phyloP scores from a whole-genome alignment of 805 yeast species.

The Nakazawaea molendinolei region DNA sequence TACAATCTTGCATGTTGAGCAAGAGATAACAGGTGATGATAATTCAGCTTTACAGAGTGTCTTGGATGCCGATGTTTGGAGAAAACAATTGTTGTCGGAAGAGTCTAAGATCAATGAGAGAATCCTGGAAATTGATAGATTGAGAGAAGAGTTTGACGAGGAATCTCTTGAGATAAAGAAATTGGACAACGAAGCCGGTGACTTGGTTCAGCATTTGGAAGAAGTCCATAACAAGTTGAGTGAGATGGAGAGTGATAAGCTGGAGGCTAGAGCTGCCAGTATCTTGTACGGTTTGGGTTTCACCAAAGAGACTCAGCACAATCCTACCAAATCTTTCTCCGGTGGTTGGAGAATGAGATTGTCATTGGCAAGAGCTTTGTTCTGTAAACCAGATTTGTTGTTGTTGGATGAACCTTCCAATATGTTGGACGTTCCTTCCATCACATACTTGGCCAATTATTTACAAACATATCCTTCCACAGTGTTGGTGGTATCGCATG shows the following conservation, averaged over 20 bases:
- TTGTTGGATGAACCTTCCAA: slow-evolving; percentile 97
- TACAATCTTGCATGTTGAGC: slow-evolving; percentile 94
- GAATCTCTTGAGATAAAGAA: slow-evolving; percentile 68
- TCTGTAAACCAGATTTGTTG: slow-evolving; percentile 92
- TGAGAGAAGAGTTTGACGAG: slow-evolving; percentile 68
- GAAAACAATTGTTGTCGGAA: slow-evolving; percentile 79
- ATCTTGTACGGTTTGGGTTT: slow-evolving; percentile 92
- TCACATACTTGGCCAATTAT: slow-evolving; percentile 87
- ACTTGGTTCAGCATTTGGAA: slow-evolving; percentile 69
- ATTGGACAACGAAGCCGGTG: slow-evolving; percentile 85
- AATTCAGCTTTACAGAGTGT: slow-evolving; percentile 88
- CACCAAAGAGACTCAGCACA: slow-evolving; percentile 75
- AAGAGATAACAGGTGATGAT: slow-evolving; percentile 93
- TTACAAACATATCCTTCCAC: slow-evolving; percentile 88
- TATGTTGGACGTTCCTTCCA: slow-evolving; percentile 99
- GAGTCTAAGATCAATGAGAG: slow-evolving; percentile 70
- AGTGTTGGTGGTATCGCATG: slow-evolving; percentile 94
- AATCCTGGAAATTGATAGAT: slow-evolving; percentile 63
- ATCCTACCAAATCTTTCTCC: slow-evolving; percentile 84
- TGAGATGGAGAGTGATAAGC: slow-evolving; percentile 96
- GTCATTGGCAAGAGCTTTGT: slow-evolving; percentile 94
- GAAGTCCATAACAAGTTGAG: slow-evolving; percentile 76
- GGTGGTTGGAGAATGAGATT: slow-evolving; percentile 99
- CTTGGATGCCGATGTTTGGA: slow-evolving; percentile 99
- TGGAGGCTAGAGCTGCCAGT: slow-evolving; percentile 94